Conservation (phyloP, 2,329 filamentous ascomycete genomes). For the Neurospora crassa region DNA sequence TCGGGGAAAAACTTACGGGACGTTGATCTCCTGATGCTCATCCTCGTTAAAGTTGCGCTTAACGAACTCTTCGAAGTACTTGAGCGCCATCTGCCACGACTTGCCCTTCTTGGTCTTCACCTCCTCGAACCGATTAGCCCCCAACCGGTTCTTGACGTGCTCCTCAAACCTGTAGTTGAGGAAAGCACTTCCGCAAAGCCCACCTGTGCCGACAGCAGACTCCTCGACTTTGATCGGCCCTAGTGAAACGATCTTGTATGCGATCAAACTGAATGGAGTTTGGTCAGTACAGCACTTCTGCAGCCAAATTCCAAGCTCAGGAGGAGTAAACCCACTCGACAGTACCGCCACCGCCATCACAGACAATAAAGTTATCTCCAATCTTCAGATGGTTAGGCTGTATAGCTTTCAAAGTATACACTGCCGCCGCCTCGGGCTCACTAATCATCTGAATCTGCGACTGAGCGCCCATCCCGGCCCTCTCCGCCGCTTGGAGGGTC, state of each 20-base stretch:
- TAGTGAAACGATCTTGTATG: constrained; percentile 69
- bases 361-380: constrained; percentile 56
- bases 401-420: constrained; percentile 71
- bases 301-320: neutral
- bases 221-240: constrained; percentile 66
- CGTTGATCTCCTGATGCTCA: constrained; percentile 66
- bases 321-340: constrained; percentile 46
- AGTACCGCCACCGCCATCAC: constrained; percentile 53
- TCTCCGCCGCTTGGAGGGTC: constrained; percentile 66
- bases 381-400: constrained; percentile 64
- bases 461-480: constrained; percentile 65
- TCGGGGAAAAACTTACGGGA: constrained; percentile 45
- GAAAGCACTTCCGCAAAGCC: constrained; percentile 68
- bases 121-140: constrained; percentile 56
- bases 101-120: constrained; percentile 72
- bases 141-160: constrained; percentile 59
- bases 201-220: constrained; percentile 69
- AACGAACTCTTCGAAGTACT: constrained; percentile 77
- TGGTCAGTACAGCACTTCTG: constrained; percentile 8
- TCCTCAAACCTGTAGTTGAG: constrained; percentile 76
- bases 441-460: constrained; percentile 69
- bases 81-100: constrained; percentile 70
- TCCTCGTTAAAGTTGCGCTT: constrained; percentile 78
- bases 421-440: constrained; percentile 70
- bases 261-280: constrained; percentile 47